These are phyloP conservation scores for Seminavis robusta DNA, from an alignment of 108 stramenopile genomes.

Conservation along the genomic window DNA sequence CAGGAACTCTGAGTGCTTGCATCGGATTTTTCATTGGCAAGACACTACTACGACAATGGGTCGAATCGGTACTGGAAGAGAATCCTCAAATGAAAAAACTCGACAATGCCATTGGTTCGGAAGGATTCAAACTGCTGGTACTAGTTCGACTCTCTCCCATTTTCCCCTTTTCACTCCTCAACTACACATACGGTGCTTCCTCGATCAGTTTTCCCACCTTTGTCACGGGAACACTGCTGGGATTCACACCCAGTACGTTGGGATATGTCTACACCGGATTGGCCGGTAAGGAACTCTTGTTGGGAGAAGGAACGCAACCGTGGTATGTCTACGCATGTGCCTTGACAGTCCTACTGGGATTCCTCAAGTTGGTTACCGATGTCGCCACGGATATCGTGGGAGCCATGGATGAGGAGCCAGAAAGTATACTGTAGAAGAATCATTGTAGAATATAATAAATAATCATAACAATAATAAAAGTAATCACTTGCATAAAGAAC, in stretches of 20 bases:
- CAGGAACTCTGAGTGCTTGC: conserved; percentile 68
- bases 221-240: conserved; percentile 69
- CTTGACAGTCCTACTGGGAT: conserved; percentile 33
- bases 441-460: background rate
- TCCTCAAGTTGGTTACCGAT: conserved; percentile 62
- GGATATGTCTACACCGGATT: conserved; percentile 77
- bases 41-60: conserved; percentile 67
- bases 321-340: conserved; percentile 76
- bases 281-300: conserved; percentile 60
- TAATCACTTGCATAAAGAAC: background rate
- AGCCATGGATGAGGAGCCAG: conserved; percentile 54
- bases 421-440: conserved; percentile 1
- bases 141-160: conserved; percentile 81
- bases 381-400: conserved; percentile 60
- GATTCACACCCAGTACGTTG: conserved; percentile 78
- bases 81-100: conserved; percentile 73
- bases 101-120: conserved; percentile 81
- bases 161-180: conserved; percentile 88
- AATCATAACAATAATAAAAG: background rate
- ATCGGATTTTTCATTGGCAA: conserved; percentile 76
- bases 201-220: conserved; percentile 67
- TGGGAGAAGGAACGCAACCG: conserved; percentile 34
- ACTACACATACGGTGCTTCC: conserved; percentile 88
- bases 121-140: conserved; percentile 89
- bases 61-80: conserved; percentile 50